phyloP scores from a whole-genome alignment of 306 rosid species.

The Lotus japonicus region DNA sequence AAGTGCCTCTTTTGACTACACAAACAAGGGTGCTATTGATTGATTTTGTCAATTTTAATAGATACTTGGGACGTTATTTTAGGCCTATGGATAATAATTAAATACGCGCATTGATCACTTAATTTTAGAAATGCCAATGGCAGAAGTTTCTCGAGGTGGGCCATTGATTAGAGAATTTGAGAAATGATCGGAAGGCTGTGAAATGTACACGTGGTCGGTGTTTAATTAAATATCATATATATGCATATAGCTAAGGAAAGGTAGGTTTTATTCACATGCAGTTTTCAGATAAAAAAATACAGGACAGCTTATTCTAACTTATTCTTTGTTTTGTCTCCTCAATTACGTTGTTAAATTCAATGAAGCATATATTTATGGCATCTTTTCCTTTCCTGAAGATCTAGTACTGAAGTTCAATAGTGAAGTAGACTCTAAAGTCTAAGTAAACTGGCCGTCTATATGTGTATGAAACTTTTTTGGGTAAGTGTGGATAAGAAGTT shows the following conservation, averaged over 20 bases:
- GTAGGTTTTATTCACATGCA: slow-evolving; percentile 22
- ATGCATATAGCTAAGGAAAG: not conserved
- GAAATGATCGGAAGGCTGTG: not conserved
- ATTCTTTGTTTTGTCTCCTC: slow-evolving; percentile 12
- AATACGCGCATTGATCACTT: too few relatives aligned
- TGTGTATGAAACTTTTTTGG: too few relatives aligned
- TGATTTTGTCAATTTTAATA: not conserved
- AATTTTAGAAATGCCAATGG: not conserved
- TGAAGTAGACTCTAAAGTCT: not conserved
- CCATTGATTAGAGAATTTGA: not conserved
- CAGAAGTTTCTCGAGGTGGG: slow-evolving; percentile 12
- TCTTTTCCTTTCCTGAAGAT: slow-evolving; percentile 5
- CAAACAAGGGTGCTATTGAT: not conserved
- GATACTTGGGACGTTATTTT: not conserved
- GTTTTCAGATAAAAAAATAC: slow-evolving; percentile 22
- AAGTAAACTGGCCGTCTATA: too few relatives aligned
- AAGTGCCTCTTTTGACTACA: slow-evolving; percentile 28
- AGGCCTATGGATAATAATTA: not conserved
- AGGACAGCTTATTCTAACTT: slow-evolving; percentile 15
- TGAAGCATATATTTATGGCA: slow-evolving; percentile 24
- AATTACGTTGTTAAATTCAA: not conserved
- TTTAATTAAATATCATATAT: not conserved
- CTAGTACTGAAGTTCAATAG: not conserved
- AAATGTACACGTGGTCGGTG: slow-evolving; percentile 23
- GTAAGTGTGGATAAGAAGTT: too few relatives aligned